Base-by-base conservation (phyloP, 2,329 filamentous ascomycete species). In the Colletotrichum tanaceti region DNA sequence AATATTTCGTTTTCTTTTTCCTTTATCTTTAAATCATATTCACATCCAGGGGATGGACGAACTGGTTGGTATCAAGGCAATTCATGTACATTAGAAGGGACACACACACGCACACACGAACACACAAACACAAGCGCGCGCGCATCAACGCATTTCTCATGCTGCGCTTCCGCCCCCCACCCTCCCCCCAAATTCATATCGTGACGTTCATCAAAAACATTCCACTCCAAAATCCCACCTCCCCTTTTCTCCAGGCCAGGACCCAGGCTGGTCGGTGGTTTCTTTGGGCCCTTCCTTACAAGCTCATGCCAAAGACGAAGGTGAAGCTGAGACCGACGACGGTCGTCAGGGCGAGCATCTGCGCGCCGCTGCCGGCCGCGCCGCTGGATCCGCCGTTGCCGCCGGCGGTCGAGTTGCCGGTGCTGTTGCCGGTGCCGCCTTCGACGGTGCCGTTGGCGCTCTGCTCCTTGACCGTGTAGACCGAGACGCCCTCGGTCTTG, bases 401-500 rank as follows among this genome's bases (percentile, higher is more conserved):
- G 0, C 22, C n/a, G n/a, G n/a, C 20, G 41, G 67, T 70, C 22
- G 66, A 67, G 49, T 70, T 58, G 53, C 70, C 65, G 18, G 53
- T 58, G 57, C 54, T 57, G 67, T 58, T 65, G 22, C 46, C 63
- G 58, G 47, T 43, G 39, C 54, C 46, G 20, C 47, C 28, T 32
- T 32, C 28, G 28, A 32, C 49, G 50, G 71, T 73, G 47, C 62
- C 71, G 66, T 73, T 74, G 22, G 58, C 65, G 57, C 47, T 60
- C 68, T 78, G 74, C 64, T 77, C 74, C 71, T 74, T 74, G 70
- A 84, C 72, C 13, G 65, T 62, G 49, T 67, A 68, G 38, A 77
- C 73, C 24, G 80, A 81, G 52, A 92, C 80, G 41, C 85, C 86
- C 11, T 84, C 87, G 72, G 88, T 91, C 71, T 79, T 80, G 84